Evolutionary conservation across 441 rosid genomes (phyloP), one percentile per base, ranked within the genome.

Genomic region (Euphorbia schlechtendalii): DNA sequence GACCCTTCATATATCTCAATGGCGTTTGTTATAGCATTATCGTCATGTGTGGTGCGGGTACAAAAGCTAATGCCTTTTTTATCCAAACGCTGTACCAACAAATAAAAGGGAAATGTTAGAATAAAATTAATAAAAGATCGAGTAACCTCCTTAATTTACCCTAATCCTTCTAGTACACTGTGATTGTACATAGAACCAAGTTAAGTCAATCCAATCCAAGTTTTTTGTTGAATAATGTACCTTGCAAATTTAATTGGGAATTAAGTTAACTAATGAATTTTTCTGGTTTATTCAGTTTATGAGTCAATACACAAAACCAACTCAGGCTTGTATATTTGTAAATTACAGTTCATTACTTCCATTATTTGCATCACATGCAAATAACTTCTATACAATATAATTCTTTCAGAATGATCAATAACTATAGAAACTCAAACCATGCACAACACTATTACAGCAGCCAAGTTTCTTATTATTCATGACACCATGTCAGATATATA

Each of bases 21-120:
- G 38, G 96, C 86, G 79, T 93, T 93, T 28, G 92, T 89, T 69
- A 90, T 89, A 27, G 96, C 93, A 69, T 90, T 93, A 59, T 90
- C 96, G 11, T 88, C 89, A 65, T 84, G 72, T 43, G 97, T 87
- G 49, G 91, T 84, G 63, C 93, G 81, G 61, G 86, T 72, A 76
- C 97, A 93, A 78, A 84, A 93, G 83, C 86, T 86, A 25, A 93
- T 82, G 69, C 99, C 97, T 56, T 76, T 81, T 64, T 83, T 76
- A 75, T 84, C 97, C 55, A 90, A 71, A 76, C 74, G 82, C 96
- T 93, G 83, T 55, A 69, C 63, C 43, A 63, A 27, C 59, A 65
- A n/a, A 61, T 15, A 48, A 53, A 53, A 22, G 17, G 28, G 28
- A 21, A 51, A 22, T 20, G 25, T 21, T 7, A 51, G 55, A 53